Evolutionary conservation across 2,329 filamentous ascomycete species (phyloP), one percentile per base, ranked within the genome.

Genomic region (Pochonia chlamydosporia): DNA sequence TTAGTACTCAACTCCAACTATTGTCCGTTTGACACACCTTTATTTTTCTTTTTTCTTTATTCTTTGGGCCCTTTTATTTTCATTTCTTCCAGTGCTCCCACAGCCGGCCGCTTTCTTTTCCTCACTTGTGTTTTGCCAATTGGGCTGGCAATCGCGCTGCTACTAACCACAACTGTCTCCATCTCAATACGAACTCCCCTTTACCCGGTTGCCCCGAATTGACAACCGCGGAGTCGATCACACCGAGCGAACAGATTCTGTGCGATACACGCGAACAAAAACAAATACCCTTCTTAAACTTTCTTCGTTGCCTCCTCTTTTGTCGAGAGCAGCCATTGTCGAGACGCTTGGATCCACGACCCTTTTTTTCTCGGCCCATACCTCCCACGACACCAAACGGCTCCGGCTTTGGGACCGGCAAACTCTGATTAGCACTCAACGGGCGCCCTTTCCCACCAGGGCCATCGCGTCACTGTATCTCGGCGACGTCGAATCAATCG

Each of bases 401-500:
- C 14, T 3, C 31, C 5, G 31, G 31, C 31, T 35, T 9, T 35
- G 31, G 20, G n/a, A 14, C n/a, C n/a, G 5, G 20, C 20, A 35
- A 18, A 20, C n/a, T 18, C 20, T 35, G 31, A 11, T 24, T 39
- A 9, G 35, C n/a, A n/a, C n/a, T n/a, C n/a, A 23, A 10, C 9
- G 7, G 18, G 20, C 5, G 21, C 23, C 6, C 11, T 39, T 7
- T 39, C 16, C 35, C 13, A 10, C 18, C 35, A 21, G 9, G 11
- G 18, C 20, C 8, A n/a, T 23, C 11, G 5, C 5, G 11, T 35
- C n/a, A 18, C 20, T 18, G 31, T 18, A 6, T 10, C 20, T 35
- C 9, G 9, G 31, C 31, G 31, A 16, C n/a, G 20, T 35, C 7
- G 18, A 39, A 21, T 26, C 49, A 46, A 16, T 37, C 52, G n/a